Percentiles rank a stretch among this genome's conserved stretches.
Conservation (phyloP, 2,329 filamentous ascomycete genomes). For the Fusarium nygamai region DNA sequence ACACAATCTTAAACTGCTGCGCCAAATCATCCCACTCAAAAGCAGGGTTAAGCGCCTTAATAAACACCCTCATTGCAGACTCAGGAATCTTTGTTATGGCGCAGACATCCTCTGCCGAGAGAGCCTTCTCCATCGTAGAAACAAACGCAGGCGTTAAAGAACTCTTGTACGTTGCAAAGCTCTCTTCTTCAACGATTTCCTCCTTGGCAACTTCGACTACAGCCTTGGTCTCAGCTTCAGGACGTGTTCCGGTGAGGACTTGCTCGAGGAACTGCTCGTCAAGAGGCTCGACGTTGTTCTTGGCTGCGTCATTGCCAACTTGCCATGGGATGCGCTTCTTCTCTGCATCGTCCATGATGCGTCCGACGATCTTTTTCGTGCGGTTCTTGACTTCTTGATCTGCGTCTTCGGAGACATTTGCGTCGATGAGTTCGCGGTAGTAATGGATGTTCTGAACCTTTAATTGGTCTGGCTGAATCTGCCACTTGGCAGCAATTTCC, state of each 20-base stretch:
- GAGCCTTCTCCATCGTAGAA: not conserved
- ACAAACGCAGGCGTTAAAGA: not conserved
- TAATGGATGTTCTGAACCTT: constrained; percentile 9
- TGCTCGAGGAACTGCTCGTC: constrained; percentile 1
- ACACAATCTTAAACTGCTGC: not conserved
- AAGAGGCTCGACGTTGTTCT: not conserved
- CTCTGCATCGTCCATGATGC: constrained; percentile 6
- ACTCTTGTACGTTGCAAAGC: not conserved
- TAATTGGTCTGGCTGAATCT: not conserved
- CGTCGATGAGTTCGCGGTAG: not conserved
- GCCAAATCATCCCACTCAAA: constrained; percentile 8
- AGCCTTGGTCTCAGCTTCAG: fast-evolving
- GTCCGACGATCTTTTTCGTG: not conserved
- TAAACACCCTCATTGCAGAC: not conserved
- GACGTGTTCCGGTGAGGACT: not conserved
- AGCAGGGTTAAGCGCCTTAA: not conserved
- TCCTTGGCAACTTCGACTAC: fast-evolving
- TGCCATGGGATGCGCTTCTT: constrained; percentile 3
- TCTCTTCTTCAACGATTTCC: fast-evolving
- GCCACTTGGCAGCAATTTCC: not conserved
- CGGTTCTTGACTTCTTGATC: not conserved
- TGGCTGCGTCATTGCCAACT: not conserved
- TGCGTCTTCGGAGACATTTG: not conserved
- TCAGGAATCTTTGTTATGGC: not conserved
- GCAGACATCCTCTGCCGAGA: not conserved